Evolutionary conservation across 352 stramenopile genomes (phyloP).

Genomic region (Phytophthora hybrid): DNA sequence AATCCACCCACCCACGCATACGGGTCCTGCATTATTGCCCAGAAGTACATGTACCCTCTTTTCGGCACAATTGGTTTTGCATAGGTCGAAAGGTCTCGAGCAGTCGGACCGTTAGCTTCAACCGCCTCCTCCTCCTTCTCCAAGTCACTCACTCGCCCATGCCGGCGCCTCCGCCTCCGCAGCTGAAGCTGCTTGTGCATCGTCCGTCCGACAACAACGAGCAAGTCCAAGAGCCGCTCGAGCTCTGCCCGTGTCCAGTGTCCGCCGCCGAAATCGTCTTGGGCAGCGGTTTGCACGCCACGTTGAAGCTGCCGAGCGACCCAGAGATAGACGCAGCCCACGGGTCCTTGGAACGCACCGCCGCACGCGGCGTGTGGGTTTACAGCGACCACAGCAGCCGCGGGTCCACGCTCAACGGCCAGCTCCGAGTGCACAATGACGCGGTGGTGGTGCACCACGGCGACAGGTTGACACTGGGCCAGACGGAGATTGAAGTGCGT

Average conservation of each 20-base stretch:
- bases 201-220: slow-evolving; percentile 25
- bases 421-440: slow-evolving; percentile 50
- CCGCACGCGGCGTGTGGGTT: slow-evolving; percentile 65
- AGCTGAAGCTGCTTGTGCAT: slow-evolving; percentile 24
- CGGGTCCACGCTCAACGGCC: slow-evolving; percentile 58
- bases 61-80: background rate
- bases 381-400: slow-evolving; percentile 77
- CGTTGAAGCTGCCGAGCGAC: slow-evolving; percentile 19
- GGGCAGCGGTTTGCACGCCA: slow-evolving; percentile 19
- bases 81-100: background rate
- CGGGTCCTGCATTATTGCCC: too few species aligned
- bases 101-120: background rate
- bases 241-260: background rate
- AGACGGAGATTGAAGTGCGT: slow-evolving; percentile 59
- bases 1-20: background rate
- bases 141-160: background rate
- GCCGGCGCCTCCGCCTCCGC: background rate
- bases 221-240: background rate
- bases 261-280: slow-evolving; percentile 23
- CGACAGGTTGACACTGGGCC: slow-evolving; percentile 63
- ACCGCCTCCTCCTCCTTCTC: background rate
- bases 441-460: slow-evolving; percentile 66
- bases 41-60: background rate
- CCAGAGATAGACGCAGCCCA: slow-evolving; percentile 43
- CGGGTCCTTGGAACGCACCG: slow-evolving; percentile 64